Evolutionary conservation across 2,329 filamentous ascomycete genomes (phyloP).

Genomic region (Myriosclerotinia duriaeana): DNA sequence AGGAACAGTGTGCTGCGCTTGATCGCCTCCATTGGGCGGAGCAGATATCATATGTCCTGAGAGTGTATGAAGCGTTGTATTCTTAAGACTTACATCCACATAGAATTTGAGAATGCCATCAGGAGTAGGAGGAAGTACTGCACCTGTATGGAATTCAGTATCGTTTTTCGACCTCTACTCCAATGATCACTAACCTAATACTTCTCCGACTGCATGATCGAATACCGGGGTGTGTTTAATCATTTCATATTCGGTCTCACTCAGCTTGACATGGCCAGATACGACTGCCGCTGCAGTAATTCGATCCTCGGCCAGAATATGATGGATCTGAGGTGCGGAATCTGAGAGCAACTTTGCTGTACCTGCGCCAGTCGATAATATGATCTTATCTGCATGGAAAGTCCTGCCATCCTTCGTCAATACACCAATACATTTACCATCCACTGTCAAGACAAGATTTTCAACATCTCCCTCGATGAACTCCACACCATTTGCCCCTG

Average conservation of each 20-base stretch:
- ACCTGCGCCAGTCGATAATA: conserved; percentile 58
- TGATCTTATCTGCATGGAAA: conserved; percentile 52
- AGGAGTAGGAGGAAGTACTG: conserved; percentile 47
- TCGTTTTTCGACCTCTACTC: neutral
- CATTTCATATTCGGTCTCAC: conserved; percentile 47
- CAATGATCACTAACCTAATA: conserved; percentile 43
- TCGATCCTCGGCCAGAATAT: conserved; percentile 53
- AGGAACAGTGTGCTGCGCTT: conserved; percentile 46
- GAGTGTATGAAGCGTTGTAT: conserved; percentile 48
- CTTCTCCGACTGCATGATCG: conserved; percentile 46
- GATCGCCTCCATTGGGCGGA: conserved; percentile 47
- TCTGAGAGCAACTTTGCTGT: conserved; percentile 55
- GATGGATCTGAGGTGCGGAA: conserved; percentile 49
- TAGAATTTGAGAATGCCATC: conserved; percentile 60
- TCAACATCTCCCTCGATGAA: conserved; percentile 47
- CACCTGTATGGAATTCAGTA: conserved; percentile 25
- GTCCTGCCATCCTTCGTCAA: conserved; percentile 47
- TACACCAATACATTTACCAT: conserved; percentile 52
- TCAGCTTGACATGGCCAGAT: conserved; percentile 50
- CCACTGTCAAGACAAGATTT: conserved; percentile 49
- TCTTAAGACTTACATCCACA: conserved; percentile 58
- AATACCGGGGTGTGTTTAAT: conserved; percentile 55
- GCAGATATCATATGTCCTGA: conserved; percentile 54
- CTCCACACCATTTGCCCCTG: conserved; percentile 47
- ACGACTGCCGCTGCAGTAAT: conserved; percentile 58